These are phyloP conservation scores for Petunia axillaris DNA, from an alignment of 257 asterid genomes.

Conservation along the genomic window DNA sequence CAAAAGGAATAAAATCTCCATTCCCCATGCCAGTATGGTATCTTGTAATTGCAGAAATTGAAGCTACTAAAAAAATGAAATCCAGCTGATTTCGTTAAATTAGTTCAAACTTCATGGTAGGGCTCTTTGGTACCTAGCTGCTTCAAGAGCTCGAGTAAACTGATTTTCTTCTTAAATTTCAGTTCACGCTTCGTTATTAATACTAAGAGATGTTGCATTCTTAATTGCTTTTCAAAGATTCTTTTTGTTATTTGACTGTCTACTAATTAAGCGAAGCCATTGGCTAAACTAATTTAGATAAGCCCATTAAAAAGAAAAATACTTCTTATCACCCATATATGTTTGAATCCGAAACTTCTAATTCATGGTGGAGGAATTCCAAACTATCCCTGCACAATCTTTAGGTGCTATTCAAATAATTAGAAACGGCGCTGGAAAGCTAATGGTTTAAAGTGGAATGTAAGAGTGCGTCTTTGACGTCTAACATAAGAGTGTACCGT, in stretches of 20 bases:
- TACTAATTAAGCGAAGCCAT: too few relatives aligned
- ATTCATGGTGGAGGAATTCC: too few relatives aligned
- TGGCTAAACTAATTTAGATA: too few relatives aligned
- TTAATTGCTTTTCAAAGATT: too few relatives aligned
- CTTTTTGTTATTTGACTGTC: too few relatives aligned
- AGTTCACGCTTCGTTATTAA: not conserved
- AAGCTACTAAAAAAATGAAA: not conserved
- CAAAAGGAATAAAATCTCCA: slow-evolving; percentile 11
- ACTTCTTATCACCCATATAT: too few relatives aligned
- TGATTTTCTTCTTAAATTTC: not conserved
- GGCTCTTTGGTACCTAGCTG: not conserved
- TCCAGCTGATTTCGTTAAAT: not conserved
- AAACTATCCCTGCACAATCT: too few relatives aligned
- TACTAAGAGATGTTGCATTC: not conserved
- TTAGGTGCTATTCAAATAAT: too few relatives aligned
- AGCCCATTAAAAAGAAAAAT: too few relatives aligned
- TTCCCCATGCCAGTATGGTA: not conserved
- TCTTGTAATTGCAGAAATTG: not conserved
- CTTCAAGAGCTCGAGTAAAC: not conserved
- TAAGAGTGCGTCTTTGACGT: not conserved
- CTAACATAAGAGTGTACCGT: not conserved
- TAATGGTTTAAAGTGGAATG: not conserved
- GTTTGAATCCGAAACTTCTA: too few relatives aligned
- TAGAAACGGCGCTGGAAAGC: not conserved
- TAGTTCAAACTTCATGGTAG: not conserved